Evolutionary conservation across 1,284 basidiomycete species (phyloP).

Genomic region (Mycena sp.): DNA sequence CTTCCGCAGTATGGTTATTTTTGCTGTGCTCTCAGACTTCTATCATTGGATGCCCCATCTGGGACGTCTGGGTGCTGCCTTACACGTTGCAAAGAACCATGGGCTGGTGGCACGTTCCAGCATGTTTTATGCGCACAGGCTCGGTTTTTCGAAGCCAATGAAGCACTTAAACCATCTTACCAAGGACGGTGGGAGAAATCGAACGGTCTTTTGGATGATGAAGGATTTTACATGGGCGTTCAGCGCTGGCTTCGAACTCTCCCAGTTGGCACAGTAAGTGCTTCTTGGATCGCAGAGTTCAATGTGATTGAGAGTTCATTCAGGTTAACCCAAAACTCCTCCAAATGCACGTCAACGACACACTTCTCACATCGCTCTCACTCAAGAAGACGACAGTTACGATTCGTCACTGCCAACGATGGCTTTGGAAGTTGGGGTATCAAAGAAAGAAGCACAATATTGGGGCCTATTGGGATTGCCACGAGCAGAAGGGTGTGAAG

Average conservation of each 20-base stretch:
- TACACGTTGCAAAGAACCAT: not conserved
- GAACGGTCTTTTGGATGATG: not conserved
- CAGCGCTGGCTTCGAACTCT: conserved; percentile 3
- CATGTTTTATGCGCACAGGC: too few relatives aligned
- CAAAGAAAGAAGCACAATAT: too few relatives aligned
- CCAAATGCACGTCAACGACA: too few relatives aligned
- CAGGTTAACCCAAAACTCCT: too few relatives aligned
- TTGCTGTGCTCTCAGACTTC: not conserved
- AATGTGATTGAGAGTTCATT: too few relatives aligned
- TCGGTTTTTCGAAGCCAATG: conserved; percentile 6
- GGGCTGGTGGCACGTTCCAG: not conserved
- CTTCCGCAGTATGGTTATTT: not conserved
- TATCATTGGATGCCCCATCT: conserved; percentile 3
- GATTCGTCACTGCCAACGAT: too few relatives aligned
- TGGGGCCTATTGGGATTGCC: too few relatives aligned
- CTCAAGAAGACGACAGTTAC: too few relatives aligned
- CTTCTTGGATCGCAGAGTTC: too few relatives aligned
- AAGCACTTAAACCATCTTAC: not conserved
- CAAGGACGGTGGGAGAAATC: not conserved
- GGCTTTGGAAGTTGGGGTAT: too few relatives aligned
- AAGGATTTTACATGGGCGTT: not conserved
- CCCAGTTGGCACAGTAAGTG: not conserved
- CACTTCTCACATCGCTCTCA: too few relatives aligned
- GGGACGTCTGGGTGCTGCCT: not conserved
- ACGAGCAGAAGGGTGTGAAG: not conserved